A percentile compares a stretch with the other conserved stretches of the same genome.
These are phyloP conservation scores for Schoenoplectus tabernaemontani DNA, from an alignment of 202 grass and related monocot species.

Conservation along the genomic window DNA sequence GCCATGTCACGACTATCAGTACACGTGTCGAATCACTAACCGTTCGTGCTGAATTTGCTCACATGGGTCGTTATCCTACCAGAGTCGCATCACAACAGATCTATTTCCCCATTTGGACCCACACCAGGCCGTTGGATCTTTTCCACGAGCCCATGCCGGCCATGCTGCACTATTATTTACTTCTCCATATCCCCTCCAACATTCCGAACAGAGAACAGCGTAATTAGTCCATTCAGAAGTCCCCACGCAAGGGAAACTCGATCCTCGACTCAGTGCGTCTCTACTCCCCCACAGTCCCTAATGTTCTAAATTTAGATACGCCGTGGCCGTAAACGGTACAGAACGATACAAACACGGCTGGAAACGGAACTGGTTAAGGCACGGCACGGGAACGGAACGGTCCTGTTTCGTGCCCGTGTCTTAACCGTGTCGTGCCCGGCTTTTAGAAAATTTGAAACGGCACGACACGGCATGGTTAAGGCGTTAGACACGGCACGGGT, in stretches of 20 bases:
- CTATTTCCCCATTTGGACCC: neutral
- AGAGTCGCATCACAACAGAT: slow-evolving; percentile 34
- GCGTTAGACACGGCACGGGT: no score
- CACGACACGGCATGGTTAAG: no score
- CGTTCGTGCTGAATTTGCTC: slow-evolving; percentile 28
- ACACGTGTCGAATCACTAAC: slow-evolving; percentile 25
- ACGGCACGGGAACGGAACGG: no score
- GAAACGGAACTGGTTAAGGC: no score
- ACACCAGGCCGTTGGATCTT: neutral
- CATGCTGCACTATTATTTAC: slow-evolving; percentile 35
- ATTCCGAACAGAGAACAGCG: neutral
- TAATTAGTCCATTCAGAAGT: neutral
- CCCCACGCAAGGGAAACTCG: neutral
- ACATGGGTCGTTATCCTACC: slow-evolving; percentile 37
- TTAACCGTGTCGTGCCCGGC: no score
- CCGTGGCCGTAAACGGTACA: no score
- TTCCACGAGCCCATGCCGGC: slow-evolving; percentile 15
- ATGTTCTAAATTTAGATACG: no score
- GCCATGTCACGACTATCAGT: slow-evolving; percentile 31
- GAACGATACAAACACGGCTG: no score
- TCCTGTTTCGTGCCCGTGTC: no score
- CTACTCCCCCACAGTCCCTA: no score
- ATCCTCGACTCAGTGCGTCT: neutral
- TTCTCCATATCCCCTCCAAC: neutral
- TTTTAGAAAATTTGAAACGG: no score